A percentile compares a stretch with the other conserved stretches of the same genome.
These are phyloP conservation scores for Trichoderma sp. DNA, from an alignment of 2,329 filamentous ascomycete genomes.

Conservation along the genomic window DNA sequence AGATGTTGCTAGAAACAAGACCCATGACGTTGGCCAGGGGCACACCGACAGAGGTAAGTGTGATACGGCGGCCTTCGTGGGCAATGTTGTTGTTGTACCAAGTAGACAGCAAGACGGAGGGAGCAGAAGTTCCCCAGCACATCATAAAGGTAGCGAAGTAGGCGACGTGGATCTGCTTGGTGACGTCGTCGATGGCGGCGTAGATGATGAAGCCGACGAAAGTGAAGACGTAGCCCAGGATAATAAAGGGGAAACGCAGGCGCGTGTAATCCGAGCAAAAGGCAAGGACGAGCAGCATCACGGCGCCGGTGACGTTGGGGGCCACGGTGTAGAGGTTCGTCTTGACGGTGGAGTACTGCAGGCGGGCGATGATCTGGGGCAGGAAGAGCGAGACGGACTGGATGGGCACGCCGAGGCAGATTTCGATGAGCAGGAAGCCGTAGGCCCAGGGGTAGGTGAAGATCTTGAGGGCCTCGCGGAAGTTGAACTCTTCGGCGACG, in stretches of 20 bases:
- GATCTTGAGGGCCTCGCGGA: slow-evolving; percentile 51
- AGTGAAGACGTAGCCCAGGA: slow-evolving; percentile 69
- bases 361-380: slow-evolving; percentile 52
- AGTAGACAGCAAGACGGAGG: slow-evolving; percentile 64
- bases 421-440: slow-evolving; percentile 52
- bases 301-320: slow-evolving; percentile 71
- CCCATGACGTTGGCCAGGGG: slow-evolving; percentile 77
- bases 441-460: slow-evolving; percentile 51
- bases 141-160: slow-evolving; percentile 81
- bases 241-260: slow-evolving; percentile 72
- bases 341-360: slow-evolving; percentile 50
- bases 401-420: slow-evolving; percentile 59
- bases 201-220: slow-evolving; percentile 79
- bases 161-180: slow-evolving; percentile 59
- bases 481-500: slow-evolving; percentile 52
- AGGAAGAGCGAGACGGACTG: slow-evolving; percentile 55
- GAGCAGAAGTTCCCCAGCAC: slow-evolving; percentile 75
- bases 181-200: slow-evolving; percentile 64
- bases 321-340: slow-evolving; percentile 82
- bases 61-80: slow-evolving; percentile 68
- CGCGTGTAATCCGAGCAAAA: slow-evolving; percentile 66
- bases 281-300: slow-evolving; percentile 69
- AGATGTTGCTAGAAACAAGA: slow-evolving; percentile 67
- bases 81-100: slow-evolving; percentile 82
- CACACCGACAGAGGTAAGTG: slow-evolving; percentile 69